Base-by-base conservation (phyloP, 345 rosid genomes). In the Eucalyptus fibrosa region DNA sequence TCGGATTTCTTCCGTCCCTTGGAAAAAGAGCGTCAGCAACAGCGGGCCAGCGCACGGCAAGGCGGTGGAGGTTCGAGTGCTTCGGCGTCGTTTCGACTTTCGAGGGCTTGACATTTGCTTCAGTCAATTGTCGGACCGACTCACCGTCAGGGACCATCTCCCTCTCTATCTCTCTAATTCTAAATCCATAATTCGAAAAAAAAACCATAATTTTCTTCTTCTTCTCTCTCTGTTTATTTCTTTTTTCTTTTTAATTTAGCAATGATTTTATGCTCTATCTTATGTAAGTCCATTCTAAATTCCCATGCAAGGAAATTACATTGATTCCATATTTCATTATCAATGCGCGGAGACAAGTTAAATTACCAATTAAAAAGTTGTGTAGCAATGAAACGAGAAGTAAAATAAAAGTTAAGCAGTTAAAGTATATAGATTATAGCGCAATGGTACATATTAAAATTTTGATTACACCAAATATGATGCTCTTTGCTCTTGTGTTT, bases 311-410 rank as follows among this genome's bases (percentile, higher is more conserved):
- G 1, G 10, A 67, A 67, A 67, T 32, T 15, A 67, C 19, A 32
- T 67, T 32, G 23, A 67, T 1, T 32, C n/a, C n/a, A 24, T 9
- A 0, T 56, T 56, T 56, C 12, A 50, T 50, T 1, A 0, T 50
- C 6, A 51, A 3, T 1, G n/a, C 14, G 0, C 2, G 2, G 0
- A 9, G 14, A 1, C 3, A 1, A 23, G 62, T 56, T 5, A 24
- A 56, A 56, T 1, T 56, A 24, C 9, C 14, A 56, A 24, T 56
- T 59, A 24, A 59, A 59, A 59, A 59, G 0, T 24, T 24, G 14
- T 28, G 67, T 60, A 60, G 2, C 4, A 0, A 67, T 67, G 80
- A 67, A 7, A 32, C 5, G 42, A 67, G 32, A 67, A 32, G 0
- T 67, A 30, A 32, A 67, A 67, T 67, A 17, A 67, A 67, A 16